Conservation (phyloP, 805 yeast genomes). For the Torulaspora franciscae region DNA sequence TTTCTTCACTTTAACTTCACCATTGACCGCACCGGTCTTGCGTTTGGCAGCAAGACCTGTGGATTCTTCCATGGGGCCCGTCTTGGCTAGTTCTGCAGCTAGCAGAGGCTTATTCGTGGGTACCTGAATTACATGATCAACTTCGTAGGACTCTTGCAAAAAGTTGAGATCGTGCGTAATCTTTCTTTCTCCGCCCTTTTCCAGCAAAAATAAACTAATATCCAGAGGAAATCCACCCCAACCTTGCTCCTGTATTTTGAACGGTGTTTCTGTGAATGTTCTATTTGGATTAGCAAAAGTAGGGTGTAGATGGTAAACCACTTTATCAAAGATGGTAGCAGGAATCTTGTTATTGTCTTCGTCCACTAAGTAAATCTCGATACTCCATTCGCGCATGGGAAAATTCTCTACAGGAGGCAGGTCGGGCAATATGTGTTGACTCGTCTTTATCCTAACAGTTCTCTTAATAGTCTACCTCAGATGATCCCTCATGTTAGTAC, state of each 20-base stretch:
- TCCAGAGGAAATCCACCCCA: slow-evolving; percentile 98
- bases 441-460: slow-evolving; percentile 81
- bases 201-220: slow-evolving; percentile 68
- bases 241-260: slow-evolving; percentile 84
- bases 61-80: slow-evolving; percentile 72
- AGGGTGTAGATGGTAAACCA: slow-evolving; percentile 90
- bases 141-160: slow-evolving; percentile 64
- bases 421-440: slow-evolving; percentile 75
- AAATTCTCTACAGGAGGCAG: slow-evolving; percentile 83
- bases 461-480: slow-evolving; percentile 54
- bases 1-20: slow-evolving; percentile 45
- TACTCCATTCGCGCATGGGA: slow-evolving; percentile 93
- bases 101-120: slow-evolving; percentile 73
- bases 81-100: slow-evolving; percentile 66
- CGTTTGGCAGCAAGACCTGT: slow-evolving; percentile 25
- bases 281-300: slow-evolving; percentile 89
- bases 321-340: slow-evolving; percentile 84
- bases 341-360: slow-evolving; percentile 78
- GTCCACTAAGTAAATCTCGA: slow-evolving; percentile 69
- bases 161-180: slow-evolving; percentile 88
- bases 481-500: slow-evolving; percentile 10
- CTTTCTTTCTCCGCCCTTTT: slow-evolving; percentile 84
- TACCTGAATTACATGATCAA: slow-evolving; percentile 70
- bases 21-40: slow-evolving; percentile 25
- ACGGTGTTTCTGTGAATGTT: slow-evolving; percentile 75